Evolutionary conservation across 805 yeast genomes (phyloP), one percentile per base, ranked within the genome.

Genomic region (Wickerhamomyces xylosicus): DNA sequence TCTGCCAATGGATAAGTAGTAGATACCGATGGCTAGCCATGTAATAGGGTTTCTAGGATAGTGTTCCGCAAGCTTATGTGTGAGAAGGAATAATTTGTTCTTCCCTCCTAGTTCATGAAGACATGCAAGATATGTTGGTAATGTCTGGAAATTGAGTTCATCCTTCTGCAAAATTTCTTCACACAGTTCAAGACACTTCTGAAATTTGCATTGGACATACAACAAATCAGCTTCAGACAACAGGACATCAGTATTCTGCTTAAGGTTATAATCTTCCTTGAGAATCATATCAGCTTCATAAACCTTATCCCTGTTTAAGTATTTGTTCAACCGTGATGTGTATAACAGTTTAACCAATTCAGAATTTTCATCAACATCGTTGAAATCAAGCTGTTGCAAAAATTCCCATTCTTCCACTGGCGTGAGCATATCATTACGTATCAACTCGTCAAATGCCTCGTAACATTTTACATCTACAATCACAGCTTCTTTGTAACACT

Each of bases 1-100:
- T 54, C 81, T 81, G 42, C 71, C 71, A 5, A 81, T 77, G 4
- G 87, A 68, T 46, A 90, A 64, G 56, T 92, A 92, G 60, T 92
- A 90, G 2, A 85, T 77, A 3, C 95, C 98, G 15, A 92, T 86
- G 0, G 96, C 85, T 42, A 86, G 70, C 95, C 96, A 92, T 0
- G 97, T 80, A 27, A 84, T 74, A 14, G 94, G 78, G 48, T 76
- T 74, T 34, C 77, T 76, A 1, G 97, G 95, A 45, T 84, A 83
- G 42, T 72, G 69, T 44, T 85, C 95, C 0, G 95, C 94, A 41
- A 92, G 62, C 49, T 81, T 83, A 53, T 92, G 96, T 0, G 97
- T 81, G 29, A 81, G 61, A 18, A 83, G 61, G 53, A 85, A 92
- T 22, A 92, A 63, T 60, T 80, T 83, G 59, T 86, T 86, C 44